Evolutionary conservation across 192 early-diverging fungal genomes (phyloP), one percentile per base, ranked within the genome.

Genomic region (Obelidium mucronatum): DNA sequence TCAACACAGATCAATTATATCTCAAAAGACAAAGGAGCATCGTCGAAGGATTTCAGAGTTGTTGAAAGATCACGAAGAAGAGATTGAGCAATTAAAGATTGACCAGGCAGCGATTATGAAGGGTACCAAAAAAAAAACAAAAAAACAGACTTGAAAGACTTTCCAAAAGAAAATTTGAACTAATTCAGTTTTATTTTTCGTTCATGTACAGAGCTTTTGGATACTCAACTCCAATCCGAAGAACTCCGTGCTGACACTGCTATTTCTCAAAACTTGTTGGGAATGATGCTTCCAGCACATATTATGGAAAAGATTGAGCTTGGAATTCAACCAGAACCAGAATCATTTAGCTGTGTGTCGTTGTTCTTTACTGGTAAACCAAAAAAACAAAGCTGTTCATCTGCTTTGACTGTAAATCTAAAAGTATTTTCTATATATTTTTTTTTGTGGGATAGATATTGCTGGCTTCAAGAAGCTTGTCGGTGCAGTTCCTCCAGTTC

Each of bases 281-380:
- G 65, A 26, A 76, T 67, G 64, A 68, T 76, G 63, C 64, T 76
- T 30, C 75, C 75, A 15, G 64, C 36, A 15, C 75, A 76, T 56
- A 66, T 76, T 39, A 40, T 68, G 64, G 75, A 76, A 37, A 66
- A 76, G 24, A 36, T 76, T 56, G 75, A 76, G 35, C n/a, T 53
- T n/a, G 75, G 75, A 15, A 17, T 51, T 31, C 48, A 35, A 15
- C 75, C 75, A 13, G 76, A 77, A 48, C 76, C 76, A 39, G 67
- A 73, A 37, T 6, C 22, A 6, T 73, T 74, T 39, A 54, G 34
- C 34, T 60, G 36, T 36, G 70, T 77, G 30, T 40, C 76, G 3
- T 31, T 77, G 26, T 77, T 77, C 55, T 77, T 77, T 31, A 77
- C 76, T 31, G 75, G 75, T 76, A 37, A 59, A 73, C 30, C 71